A percentile compares a stretch with the other conserved stretches of the same genome.
These are phyloP conservation scores for Chloropicon primus DNA, from an alignment of 139 green algal genomes.

Conservation along the genomic window DNA sequence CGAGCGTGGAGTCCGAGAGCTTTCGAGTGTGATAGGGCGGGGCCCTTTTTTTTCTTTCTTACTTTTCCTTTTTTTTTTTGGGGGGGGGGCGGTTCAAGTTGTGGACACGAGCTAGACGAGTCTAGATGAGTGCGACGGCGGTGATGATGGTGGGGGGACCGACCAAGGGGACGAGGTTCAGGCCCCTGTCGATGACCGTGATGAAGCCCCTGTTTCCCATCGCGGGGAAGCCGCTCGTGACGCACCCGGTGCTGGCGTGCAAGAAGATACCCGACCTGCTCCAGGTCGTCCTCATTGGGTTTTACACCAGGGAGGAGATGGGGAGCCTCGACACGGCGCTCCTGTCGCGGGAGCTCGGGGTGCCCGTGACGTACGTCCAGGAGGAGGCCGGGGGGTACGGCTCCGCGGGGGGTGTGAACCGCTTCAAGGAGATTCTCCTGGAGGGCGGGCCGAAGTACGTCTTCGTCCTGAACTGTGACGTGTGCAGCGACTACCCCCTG, in stretches of 20 bases:
- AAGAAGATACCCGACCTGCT: slow-evolving; percentile 26
- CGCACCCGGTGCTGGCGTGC: slow-evolving; percentile 26
- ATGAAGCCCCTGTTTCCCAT: slow-evolving; percentile 29
- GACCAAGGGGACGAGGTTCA: slow-evolving; percentile 27
- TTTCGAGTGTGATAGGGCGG: too few species aligned
- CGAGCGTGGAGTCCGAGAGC: too few species aligned
- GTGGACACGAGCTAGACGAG: too few species aligned
- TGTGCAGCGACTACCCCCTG: slow-evolving; percentile 29
- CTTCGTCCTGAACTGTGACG: slow-evolving; percentile 32
- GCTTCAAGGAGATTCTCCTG: slow-evolving; percentile 23
- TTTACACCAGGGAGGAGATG: slow-evolving; percentile 34
- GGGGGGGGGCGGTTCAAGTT: too few species aligned
- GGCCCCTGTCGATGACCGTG: slow-evolving; percentile 28
- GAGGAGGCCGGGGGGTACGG: slow-evolving; percentile 18
- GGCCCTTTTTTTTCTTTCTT: too few species aligned
- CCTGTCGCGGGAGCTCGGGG: slow-evolving; percentile 19
- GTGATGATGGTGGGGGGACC: neutral
- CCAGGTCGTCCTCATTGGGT: slow-evolving; percentile 22
- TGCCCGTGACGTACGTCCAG: slow-evolving; percentile 25
- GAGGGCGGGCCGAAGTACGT: slow-evolving; percentile 22
- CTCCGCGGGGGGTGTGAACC: slow-evolving; percentile 21
- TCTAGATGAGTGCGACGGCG: neutral
- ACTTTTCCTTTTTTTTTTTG: too few species aligned
- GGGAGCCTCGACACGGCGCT: slow-evolving; percentile 15
- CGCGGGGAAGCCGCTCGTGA: slow-evolving; percentile 26